Evolutionary conservation across 2,329 filamentous ascomycete species (phyloP), one percentile per base, ranked within the genome.

Genomic region (Botryotinia convoluta): DNA sequence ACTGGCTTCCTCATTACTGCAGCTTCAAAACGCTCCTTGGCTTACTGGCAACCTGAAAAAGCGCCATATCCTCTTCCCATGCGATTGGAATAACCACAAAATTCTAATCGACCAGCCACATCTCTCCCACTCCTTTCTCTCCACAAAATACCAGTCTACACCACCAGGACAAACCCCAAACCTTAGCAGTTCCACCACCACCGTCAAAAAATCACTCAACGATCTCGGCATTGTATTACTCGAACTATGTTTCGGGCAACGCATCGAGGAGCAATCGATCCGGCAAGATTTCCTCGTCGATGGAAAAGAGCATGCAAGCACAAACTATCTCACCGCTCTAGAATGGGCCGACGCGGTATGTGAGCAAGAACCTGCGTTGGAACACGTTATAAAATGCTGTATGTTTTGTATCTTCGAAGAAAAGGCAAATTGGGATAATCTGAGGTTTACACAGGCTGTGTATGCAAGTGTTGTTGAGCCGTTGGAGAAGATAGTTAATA

Each of bases 1-100:
- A 32, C 67, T 79, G 4, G 77, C 77, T 14, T 77, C 78, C 1
- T 77, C 77, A 4, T 69, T 77, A 8, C 26, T 79, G 9, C 78
- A 79, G 59, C 74, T 79, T 16, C 77, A 79, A 20, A 64, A 72
- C 4, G 77, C 78, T 2, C 77, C 78, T 4, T 79, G 78, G 78
- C 72, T 80, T 7, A 20, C 51, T 6, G 61, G 61, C 6, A 76
- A 74, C 26, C 60, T 78, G 26, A 74, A 75, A 16, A 80, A 79
- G 69, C 69, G 74, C 6, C 65, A 78, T 12, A 78, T 80, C 18
- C 73, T 77, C 54, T 80, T 79, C 71, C 69, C 39, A 57, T 60
- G n/a, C 37, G 73, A 74, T 60, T 45, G 73, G 6, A 62, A 74
- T 10, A 75, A 59, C 16, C n/a, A 59, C 1, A 69, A 73, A 32